Evolutionary conservation across 257 asterid genomes (phyloP), one percentile per base, ranked within the genome.

Genomic region (Capsicum rhomboideum): DNA sequence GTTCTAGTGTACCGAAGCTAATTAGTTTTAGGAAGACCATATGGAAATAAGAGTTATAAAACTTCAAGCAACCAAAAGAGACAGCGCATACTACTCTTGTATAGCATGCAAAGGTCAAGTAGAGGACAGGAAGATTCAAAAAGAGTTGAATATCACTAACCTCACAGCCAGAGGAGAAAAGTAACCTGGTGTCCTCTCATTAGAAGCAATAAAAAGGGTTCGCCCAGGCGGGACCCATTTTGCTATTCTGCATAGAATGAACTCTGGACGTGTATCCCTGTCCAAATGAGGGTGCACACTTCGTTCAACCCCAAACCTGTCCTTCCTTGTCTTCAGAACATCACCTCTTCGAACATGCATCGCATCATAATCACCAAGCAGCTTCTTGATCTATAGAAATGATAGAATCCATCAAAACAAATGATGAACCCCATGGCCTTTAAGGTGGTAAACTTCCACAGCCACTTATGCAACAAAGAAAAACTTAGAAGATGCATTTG

Each of bases 301-400:
- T 82, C 99, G 90, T 1, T 88, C 94, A 81, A 92, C 94, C 14
- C 99, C 99, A 78, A 87, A 91, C 83, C 99, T 91, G 84, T 97
- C 99, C 89, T 95, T 97, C 66, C 98, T 94, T 52, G 93, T 95
- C 85, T 93, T 97, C 86, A 97, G 79, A 84, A 72, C 90, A 90
- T 97, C 99, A 42, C 99, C 99, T 82, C 99, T 93, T 29, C 99
- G 98, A 77, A 97, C 97, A 89, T 97, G 99, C 55, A 97, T 93
- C 52, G 99, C 98, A 90, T 93, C 97, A 84, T 97, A 97, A 84
- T 93, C 98, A 79, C 98, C 99, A 64, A 97, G 97, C 64, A 78
- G 91, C 18, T 88, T 89, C 91, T 90, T 95, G 83, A 97, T 93
- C 99, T 97, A 88, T 82, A 86, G 53, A 61, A 82, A 79, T 29